phyloP scores from a whole-genome alignment of 1,139 yeast genomes.

The Scheffersomyces parashehatae region DNA sequence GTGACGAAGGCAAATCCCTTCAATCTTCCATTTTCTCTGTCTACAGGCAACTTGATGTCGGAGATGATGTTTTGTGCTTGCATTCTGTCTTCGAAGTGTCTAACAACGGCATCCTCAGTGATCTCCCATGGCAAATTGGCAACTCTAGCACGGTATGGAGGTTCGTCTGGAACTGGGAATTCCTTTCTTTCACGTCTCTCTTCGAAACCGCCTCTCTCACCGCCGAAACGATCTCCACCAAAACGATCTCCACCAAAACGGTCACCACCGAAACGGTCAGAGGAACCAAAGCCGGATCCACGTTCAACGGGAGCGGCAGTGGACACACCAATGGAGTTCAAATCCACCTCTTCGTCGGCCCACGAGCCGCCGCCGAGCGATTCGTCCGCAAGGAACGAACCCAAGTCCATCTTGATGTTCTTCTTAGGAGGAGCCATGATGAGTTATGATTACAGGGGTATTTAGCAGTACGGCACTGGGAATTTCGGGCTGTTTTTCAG shows the following conservation, averaged over 20 bases:
- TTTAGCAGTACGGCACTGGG: no score
- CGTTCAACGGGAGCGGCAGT: slow-evolving; percentile 22
- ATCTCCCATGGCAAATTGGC: slow-evolving; percentile 86
- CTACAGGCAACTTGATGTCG: slow-evolving; percentile 72
- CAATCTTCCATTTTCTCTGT: slow-evolving; percentile 60
- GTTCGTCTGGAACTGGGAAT: slow-evolving; percentile 84
- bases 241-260: slow-evolving; percentile 12
- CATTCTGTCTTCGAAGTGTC: slow-evolving; percentile 69
- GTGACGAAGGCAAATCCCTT: slow-evolving; percentile 90
- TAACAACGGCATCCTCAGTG: slow-evolving; percentile 62
- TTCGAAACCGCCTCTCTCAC: slow-evolving; percentile 7
- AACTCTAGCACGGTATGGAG: slow-evolving; percentile 90
- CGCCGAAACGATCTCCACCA: slow-evolving; percentile 10
- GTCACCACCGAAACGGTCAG: slow-evolving; percentile 4
- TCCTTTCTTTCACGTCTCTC: slow-evolving; percentile 54
- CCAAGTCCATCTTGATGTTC: slow-evolving; percentile 50
- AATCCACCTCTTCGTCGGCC: slow-evolving; percentile 32
- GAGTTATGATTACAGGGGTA: neutral
- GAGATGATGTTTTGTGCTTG: slow-evolving; percentile 48
- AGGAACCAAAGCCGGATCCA: slow-evolving; percentile 5
- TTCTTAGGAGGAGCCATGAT: slow-evolving; percentile 43
- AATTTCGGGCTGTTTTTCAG: no score
- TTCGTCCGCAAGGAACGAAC: slow-evolving; percentile 51
- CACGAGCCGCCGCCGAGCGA: slow-evolving; percentile 41
- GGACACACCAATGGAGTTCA: slow-evolving; percentile 23